These are phyloP conservation scores for Capsaspora owczarzaki DNA, from an alignment of 78 protist species.

Conservation along the genomic window DNA sequence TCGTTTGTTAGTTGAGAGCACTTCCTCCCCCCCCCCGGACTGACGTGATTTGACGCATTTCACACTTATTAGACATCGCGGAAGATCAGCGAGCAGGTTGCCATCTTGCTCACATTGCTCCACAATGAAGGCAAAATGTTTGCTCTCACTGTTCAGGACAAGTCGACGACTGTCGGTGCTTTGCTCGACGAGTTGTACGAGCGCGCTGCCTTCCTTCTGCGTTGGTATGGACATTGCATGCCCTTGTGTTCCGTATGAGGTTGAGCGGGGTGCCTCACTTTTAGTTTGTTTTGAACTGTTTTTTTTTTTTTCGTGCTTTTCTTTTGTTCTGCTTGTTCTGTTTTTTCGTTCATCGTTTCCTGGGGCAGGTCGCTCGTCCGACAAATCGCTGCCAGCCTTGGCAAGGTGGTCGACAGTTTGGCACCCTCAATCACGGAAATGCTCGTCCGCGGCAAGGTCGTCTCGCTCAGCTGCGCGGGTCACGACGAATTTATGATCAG, in stretches of 20 bases:
- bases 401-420: slow-evolving; percentile 6
- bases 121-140: too few species aligned
- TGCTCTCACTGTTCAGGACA: too few species aligned
- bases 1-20: too few species aligned
- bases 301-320: not conserved
- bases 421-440: slow-evolving; percentile 22
- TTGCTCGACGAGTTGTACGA: slow-evolving; percentile 13
- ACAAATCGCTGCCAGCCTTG: not conserved
- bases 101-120: too few species aligned
- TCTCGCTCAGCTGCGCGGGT: not conserved
- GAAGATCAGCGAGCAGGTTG: too few species aligned
- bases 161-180: too few species aligned
- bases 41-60: too few species aligned
- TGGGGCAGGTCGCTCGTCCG: slow-evolving; percentile 7
- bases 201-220: not conserved
- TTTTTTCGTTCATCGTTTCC: not conserved
- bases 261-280: not conserved
- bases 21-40: too few species aligned
- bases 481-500: not conserved
- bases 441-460: slow-evolving; percentile 8
- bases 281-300: not conserved
- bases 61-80: too few species aligned
- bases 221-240: not conserved
- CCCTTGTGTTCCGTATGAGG: not conserved
- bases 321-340: not conserved